Percentiles rank a stretch among this genome's conserved stretches.
Evolutionary conservation across 2,329 filamentous ascomycete species (phyloP).

Genomic region (Hortaea werneckii): DNA sequence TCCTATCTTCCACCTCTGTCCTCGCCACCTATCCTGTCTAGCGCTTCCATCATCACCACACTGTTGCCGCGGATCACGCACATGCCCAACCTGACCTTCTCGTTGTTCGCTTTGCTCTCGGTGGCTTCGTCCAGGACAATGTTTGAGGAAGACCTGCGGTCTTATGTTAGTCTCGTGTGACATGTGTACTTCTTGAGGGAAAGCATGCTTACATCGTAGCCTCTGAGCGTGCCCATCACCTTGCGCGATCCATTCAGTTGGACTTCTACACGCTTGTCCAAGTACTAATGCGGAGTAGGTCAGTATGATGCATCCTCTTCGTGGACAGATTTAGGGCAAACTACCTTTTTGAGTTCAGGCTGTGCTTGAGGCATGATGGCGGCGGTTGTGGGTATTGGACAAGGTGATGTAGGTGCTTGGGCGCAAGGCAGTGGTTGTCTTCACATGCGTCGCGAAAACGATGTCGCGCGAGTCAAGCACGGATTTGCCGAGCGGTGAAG

Average conservation of each 20-base stretch:
- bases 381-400: neutral
- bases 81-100: conserved; percentile 72
- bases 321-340: conserved; percentile 8
- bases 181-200: neutral
- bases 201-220: conserved; percentile 75
- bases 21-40: conserved; percentile 29
- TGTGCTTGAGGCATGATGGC: conserved; percentile 88
- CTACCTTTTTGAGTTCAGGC: conserved; percentile 96
- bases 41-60: conserved; percentile 83
- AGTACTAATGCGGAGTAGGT: conserved; percentile 54
- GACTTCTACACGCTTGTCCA: conserved; percentile 97
- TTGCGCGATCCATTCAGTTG: conserved; percentile 97
- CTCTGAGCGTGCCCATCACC: conserved; percentile 85
- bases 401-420: neutral
- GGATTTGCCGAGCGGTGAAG: too few relatives aligned
- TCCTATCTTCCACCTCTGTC: conserved; percentile 12
- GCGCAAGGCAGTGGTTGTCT: neutral
- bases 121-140: conserved; percentile 95
- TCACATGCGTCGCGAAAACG: neutral
- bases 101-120: conserved; percentile 84
- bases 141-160: conserved; percentile 83
- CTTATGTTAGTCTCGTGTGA: neutral
- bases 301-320: neutral
- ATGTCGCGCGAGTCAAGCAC: too few relatives aligned
- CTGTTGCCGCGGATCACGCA: conserved; percentile 89